Evolutionary conservation across 176 grass and related monocot species (phyloP).

Genomic region (Hordeum marinum): DNA sequence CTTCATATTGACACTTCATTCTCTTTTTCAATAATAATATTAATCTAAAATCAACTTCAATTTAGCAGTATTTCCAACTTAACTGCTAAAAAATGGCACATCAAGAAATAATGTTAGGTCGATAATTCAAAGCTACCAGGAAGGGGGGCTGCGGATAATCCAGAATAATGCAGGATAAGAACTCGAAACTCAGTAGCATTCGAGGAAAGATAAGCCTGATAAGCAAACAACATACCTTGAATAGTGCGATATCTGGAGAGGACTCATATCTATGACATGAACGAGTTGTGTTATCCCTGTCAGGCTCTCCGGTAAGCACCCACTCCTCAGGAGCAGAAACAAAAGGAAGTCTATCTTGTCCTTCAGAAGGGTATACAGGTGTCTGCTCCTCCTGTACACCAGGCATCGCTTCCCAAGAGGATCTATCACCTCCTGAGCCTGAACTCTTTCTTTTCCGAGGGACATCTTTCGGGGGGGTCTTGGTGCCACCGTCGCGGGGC

Average conservation of each 20-base stretch:
- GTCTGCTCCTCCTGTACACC: slow-evolving; percentile 53
- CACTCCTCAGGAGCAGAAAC: slow-evolving; percentile 88
- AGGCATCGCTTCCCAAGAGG: slow-evolving; percentile 53
- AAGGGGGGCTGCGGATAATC: not conserved
- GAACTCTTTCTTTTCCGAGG: slow-evolving; percentile 87
- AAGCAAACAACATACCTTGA: slow-evolving; percentile 59
- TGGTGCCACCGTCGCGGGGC: slow-evolving; percentile 58
- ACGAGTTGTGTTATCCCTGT: slow-evolving; percentile 67
- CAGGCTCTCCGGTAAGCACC: slow-evolving; percentile 76
- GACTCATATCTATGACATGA: slow-evolving; percentile 83
- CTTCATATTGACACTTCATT: not conserved
- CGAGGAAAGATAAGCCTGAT: slow-evolving; percentile 5
- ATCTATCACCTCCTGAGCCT: slow-evolving; percentile 58
- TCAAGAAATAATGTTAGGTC: not conserved
- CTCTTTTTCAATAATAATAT: not conserved
- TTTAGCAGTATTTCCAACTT: not conserved
- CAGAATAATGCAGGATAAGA: slow-evolving; percentile 1
- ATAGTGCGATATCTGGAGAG: slow-evolving; percentile 93
- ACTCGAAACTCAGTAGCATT: not conserved
- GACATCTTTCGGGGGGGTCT: slow-evolving; percentile 50
- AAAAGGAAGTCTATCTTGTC: slow-evolving; percentile 73
- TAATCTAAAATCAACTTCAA: slow-evolving; percentile 4
- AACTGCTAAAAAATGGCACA: not conserved
- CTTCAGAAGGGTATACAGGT: slow-evolving; percentile 57
- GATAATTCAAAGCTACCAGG: not conserved